These are phyloP conservation scores for Atalantia buxifolia DNA, from an alignment of 345 rosid species.

Conservation along the genomic window DNA sequence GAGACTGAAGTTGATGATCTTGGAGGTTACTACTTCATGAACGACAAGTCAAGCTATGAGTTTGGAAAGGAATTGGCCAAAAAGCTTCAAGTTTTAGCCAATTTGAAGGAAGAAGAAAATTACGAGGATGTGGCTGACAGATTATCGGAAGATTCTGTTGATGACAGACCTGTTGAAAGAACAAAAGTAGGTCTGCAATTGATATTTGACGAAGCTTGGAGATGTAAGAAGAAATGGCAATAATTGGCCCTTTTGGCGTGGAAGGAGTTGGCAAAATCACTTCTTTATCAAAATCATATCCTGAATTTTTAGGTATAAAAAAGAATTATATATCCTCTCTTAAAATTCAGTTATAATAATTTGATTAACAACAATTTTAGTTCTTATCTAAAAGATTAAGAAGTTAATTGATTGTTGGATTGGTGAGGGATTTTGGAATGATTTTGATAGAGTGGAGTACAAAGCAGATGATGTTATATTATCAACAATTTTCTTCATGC, in stretches of 20 bases:
- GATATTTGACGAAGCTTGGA: too few species aligned
- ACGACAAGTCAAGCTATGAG: background rate
- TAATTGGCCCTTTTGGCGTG: too few species aligned
- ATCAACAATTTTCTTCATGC: slow-evolving; percentile 17
- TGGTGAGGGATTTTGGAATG: slow-evolving; percentile 25
- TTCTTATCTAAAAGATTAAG: background rate
- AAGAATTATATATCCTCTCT: background rate
- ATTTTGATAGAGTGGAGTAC: background rate
- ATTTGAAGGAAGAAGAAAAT: background rate
- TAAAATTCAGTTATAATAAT: background rate
- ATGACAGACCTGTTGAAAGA: background rate
- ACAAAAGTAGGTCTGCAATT: background rate
- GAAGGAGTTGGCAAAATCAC: too few species aligned
- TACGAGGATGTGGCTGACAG: background rate
- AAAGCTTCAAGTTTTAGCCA: background rate
- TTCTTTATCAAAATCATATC: too few species aligned
- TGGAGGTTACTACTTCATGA: background rate
- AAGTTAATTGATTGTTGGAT: slow-evolving; percentile 17
- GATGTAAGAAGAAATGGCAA: too few species aligned
- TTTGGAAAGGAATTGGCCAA: background rate
- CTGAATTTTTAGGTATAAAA: slow-evolving; percentile 3
- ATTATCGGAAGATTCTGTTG: background rate
- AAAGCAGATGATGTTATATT: slow-evolving; percentile 21
- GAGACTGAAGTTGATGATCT: background rate
- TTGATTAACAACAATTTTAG: background rate